Percentiles rank a stretch among this genome's conserved stretches.
Conservation (phyloP, 352 stramenopile species). For the Thalassiosira sp. region DNA sequence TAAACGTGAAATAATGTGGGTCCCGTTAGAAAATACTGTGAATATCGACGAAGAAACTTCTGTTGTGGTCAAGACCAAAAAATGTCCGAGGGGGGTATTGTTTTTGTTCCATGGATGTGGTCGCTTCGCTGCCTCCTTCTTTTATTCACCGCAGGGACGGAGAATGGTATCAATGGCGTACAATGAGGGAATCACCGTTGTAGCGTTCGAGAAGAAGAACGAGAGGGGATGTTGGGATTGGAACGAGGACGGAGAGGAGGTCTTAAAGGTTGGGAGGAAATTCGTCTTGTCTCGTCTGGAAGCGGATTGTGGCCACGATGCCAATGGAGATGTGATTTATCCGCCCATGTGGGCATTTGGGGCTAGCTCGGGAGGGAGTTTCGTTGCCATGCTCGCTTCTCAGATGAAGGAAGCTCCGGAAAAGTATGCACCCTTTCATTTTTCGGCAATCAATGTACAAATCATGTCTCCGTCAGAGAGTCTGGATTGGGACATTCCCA, state of each 20-base stretch:
- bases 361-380: conserved; percentile 34
- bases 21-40: conserved; percentile 17
- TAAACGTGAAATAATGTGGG: conserved; percentile 26
- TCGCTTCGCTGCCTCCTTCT: conserved; percentile 50
- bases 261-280: conserved; percentile 36
- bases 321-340: conserved; percentile 10
- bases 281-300: conserved; percentile 26
- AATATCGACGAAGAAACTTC: conserved; percentile 11
- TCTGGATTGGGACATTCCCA: conserved; percentile 39
- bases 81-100: conserved; percentile 42
- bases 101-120: conserved; percentile 57
- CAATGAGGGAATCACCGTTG: conserved; percentile 21
- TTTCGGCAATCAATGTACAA: conserved; percentile 54
- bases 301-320: conserved; percentile 17
- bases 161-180: conserved; percentile 31
- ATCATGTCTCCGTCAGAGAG: conserved; percentile 30
- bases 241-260: conserved; percentile 25
- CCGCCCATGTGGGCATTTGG: conserved; percentile 53
- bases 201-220: conserved; percentile 43
- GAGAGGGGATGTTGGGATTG: conserved; percentile 47
- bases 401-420: conserved; percentile 34
- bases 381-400: conserved; percentile 31
- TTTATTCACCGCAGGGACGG: conserved; percentile 55
- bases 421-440: conserved; percentile 40
- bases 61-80: conserved; percentile 17